Evolutionary conservation across 768 basidiomycete species (phyloP).

Genomic region (Dendrothele bispora): DNA sequence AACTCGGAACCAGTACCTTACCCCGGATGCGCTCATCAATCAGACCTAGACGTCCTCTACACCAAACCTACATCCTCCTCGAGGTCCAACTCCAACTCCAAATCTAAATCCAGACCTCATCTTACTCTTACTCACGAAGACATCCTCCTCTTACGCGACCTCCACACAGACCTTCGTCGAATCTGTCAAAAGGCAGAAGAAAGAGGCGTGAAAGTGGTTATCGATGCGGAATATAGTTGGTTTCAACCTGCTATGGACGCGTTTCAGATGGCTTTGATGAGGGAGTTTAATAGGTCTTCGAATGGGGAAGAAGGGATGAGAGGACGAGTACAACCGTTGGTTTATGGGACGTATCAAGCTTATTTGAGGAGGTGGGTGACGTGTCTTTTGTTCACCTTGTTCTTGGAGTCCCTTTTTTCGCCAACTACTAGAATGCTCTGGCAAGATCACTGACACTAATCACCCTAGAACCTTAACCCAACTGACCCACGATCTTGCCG

Average conservation of each 20-base stretch:
- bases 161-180: conserved; percentile 59
- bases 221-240: conserved; percentile 87
- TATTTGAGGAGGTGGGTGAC: conserved; percentile 68
- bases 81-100: conserved; percentile 3
- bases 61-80: too few species aligned
- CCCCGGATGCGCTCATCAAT: conserved; percentile 63
- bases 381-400: too few species aligned
- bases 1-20: conserved; percentile 55
- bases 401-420: too few species aligned
- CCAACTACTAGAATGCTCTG: too few species aligned
- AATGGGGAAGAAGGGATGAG: too few species aligned
- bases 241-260: conserved; percentile 86
- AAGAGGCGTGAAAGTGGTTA: conserved; percentile 64
- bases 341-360: conserved; percentile 88
- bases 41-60: conserved; percentile 60
- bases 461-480: conserved; percentile 66
- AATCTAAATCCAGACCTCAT: too few species aligned
- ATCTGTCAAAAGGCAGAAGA: conserved; percentile 67
- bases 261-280: conserved; percentile 70
- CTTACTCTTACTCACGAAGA: conserved; percentile 61
- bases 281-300: conserved; percentile 65
- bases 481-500: conserved; percentile 61
- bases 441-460: too few species aligned
- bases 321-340: conserved; percentile 62
- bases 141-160: conserved; percentile 53